Evolutionary conservation across 2,329 filamentous ascomycete genomes (phyloP), one percentile per base, ranked within the genome.

Genomic region (Chrysosporium queenslandicum): DNA sequence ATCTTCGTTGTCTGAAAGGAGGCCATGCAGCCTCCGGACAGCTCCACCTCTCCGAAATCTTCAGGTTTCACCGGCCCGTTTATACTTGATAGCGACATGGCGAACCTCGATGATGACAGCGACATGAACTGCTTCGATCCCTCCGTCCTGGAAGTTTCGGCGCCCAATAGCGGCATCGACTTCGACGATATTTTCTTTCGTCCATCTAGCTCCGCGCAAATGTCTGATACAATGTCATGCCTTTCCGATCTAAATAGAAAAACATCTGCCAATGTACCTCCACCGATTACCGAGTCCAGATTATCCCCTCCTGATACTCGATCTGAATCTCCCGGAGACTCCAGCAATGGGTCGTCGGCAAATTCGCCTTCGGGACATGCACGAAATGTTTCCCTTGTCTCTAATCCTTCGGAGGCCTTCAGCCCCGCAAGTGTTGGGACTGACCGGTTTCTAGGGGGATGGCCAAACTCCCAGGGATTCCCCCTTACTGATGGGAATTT

Each of bases 301-400:
- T 57, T 65, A 14, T 57, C 66, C 55, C 53, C 65, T 23, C 61
- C 69, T 16, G 64, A 71, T 51, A 70, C 69, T 3, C 67, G 68
- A n/a, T 68, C 68, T n/a, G 71, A 71, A 48, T 74, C 72, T 4
- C 65, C 66, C 2, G 71, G 69, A 52, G 65, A 67, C 37, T 72
- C 69, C 4, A 73, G 68, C 54, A 67, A 63, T 46, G 69, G 66
- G 47, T 73, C 71, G 4, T 71, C 68, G 2, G 66, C 69, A 3
- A 70, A 70, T 53, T 74, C 70, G 2, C 67, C 68, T 6, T 60
- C 63, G 16, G 67, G 69, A 51, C 70, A 71, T 55, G 53, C 64
- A 12, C 68, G 71, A 46, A 67, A 71, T 50, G 57, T 64, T 8
- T 73, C 71, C 3, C 59, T 71, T 47, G 61, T 65, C 25, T 73